A percentile compares a stretch with the other conserved stretches of the same genome.
Conservation (phyloP, 108 stramenopile genomes). For the Epipyxis sp. region DNA sequence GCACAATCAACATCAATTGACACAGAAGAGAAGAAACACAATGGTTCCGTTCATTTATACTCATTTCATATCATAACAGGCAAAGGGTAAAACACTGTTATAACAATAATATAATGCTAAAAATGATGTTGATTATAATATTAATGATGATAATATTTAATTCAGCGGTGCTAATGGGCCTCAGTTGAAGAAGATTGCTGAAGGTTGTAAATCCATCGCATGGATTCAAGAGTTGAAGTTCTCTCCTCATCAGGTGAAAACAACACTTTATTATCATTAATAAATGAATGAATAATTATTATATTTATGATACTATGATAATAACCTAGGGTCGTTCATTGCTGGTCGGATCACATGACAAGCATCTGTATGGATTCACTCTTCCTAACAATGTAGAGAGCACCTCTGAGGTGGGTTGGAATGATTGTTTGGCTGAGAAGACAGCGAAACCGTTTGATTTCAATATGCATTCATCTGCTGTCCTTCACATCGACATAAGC, state of each 20-base stretch:
- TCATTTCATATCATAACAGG: neutral
- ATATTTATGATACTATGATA: conserved; percentile 47
- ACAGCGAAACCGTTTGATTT: neutral
- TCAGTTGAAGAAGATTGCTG: conserved; percentile 53
- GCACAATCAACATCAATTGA: neutral
- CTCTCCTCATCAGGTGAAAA: no score
- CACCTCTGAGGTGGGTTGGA: no score
- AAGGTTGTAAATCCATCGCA: no score
- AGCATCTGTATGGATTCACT: neutral
- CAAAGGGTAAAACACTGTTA: no score
- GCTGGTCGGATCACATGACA: neutral
- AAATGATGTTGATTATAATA: neutral
- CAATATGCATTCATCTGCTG: conserved; percentile 16
- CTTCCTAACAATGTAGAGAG: no score
- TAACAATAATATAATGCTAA: no score
- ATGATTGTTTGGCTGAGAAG: neutral
- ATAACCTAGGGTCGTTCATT: conserved; percentile 19
- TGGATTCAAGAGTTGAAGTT: no score
- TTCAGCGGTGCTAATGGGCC: conserved; percentile 2
- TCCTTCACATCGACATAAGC: conserved; percentile 60
- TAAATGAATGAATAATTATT: conserved; percentile 48
- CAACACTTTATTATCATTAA: conserved; percentile 45
- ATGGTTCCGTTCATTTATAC: neutral
- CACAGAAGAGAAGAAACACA: neutral
- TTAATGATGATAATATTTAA: neutral